Base-by-base conservation (phyloP, 2,329 filamentous ascomycete species). In the Thielaviopsis ethacetica region DNA sequence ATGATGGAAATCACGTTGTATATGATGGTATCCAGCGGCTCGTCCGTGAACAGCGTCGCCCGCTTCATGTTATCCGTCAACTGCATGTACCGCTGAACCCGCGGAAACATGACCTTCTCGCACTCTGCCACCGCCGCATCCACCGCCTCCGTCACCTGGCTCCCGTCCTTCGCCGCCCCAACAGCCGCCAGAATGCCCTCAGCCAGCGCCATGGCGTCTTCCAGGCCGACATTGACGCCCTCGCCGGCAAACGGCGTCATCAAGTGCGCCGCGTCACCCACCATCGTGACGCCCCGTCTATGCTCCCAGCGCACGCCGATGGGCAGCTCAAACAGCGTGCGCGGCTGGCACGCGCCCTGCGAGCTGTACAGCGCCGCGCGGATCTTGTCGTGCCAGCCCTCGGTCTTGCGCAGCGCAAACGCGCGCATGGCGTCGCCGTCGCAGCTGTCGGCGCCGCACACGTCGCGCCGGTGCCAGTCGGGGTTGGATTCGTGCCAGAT, bases 251-350 rank as follows among this genome's bases (percentile, higher is more conserved):
- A 80, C 0, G 77, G 77, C 0, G 75, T 74, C 77, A 81, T 81
- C 22, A 82, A 64, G 66, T 84, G 80, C 7, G 80, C 80, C 0
- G 80, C 77, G 63, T 84, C 80, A 5, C 81, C 81, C 26, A 83
- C 70, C 15, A 82, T 65, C 0, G 81, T 82, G 4, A 78, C 65
- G 0, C 79, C 78, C 5, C 68, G 65, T 19, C 68, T 69, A 54
- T 75, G 71, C 49, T 70, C 61, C 78, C 79, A 83, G 2, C 63
- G 66, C 53, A 71, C 66, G 1, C 75, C 75, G 1, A 76, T 66
- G 0, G 80, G 79, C 10, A 84, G 71, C 65, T 75, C 73, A 64
- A 77, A 81, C 1, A 84, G 68, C 0, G 72, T 72, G 60, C 75
- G 68, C 1, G 71, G 68, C 38, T 51, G 41, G 13, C 50, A 19